Evolutionary conservation across 2,329 filamentous ascomycete species (phyloP).

Genomic region (Coniochaeta sp.): DNA sequence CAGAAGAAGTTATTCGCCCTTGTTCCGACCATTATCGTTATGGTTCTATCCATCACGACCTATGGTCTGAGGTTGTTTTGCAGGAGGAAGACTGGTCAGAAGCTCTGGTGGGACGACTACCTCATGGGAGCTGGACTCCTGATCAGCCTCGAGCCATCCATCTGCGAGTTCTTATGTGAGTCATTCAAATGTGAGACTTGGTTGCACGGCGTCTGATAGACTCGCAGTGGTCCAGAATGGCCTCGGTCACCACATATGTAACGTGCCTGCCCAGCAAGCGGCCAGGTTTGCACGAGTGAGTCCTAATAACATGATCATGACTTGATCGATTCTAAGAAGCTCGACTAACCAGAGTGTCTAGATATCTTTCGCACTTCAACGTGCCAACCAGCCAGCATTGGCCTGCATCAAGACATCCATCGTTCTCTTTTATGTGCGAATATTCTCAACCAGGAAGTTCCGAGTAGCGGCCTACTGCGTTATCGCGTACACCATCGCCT

Average conservation of each 20-base stretch:
- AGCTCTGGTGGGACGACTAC: constrained; percentile 6
- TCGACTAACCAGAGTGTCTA: background rate
- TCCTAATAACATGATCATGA: background rate
- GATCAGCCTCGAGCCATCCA: constrained; percentile 5
- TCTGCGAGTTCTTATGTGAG: constrained; percentile 8
- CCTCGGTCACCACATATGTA: constrained; percentile 6
- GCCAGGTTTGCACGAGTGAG: constrained; percentile 1
- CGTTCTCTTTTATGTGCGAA: constrained; percentile 13
- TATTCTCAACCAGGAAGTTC: constrained; percentile 9
- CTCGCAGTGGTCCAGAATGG: constrained; percentile 5
- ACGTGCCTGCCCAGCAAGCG: constrained; percentile 1
- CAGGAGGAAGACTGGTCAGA: constrained; percentile 5
- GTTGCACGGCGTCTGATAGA: background rate
- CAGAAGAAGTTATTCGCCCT: constrained; percentile 3
- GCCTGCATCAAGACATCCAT: constrained; percentile 13
- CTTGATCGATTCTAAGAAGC: background rate
- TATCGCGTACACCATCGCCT: constrained; percentile 10
- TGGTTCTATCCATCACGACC: constrained; percentile 4
- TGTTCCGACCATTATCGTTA: constrained; percentile 6
- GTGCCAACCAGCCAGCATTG: constrained; percentile 9
- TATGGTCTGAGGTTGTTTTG: constrained; percentile 4
- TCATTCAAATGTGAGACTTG: background rate
- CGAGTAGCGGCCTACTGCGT: constrained; percentile 8
- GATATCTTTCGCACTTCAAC: constrained; percentile 10
- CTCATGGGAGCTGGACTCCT: constrained; percentile 6